These are phyloP conservation scores for Mycena alexandri DNA, from an alignment of 768 basidiomycete species.

Conservation along the genomic window DNA sequence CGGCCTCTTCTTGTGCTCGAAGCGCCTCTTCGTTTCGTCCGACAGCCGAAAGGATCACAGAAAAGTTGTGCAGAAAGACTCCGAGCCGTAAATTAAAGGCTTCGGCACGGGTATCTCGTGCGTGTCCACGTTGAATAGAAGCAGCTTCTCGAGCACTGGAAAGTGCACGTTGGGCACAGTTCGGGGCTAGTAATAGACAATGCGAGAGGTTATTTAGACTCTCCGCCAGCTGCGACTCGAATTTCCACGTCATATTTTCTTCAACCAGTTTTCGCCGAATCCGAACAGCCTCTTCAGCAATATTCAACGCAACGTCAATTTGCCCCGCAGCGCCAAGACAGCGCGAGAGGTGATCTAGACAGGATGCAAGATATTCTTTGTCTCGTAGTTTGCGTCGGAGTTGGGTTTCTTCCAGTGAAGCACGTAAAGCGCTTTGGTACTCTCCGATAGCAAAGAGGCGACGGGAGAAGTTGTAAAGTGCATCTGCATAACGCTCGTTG, in stretches of 20 bases:
- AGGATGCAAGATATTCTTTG: slow-evolving; percentile 9
- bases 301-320: slow-evolving; percentile 9
- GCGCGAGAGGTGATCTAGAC: slow-evolving; percentile 27
- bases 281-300: slow-evolving; percentile 31
- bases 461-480: slow-evolving; percentile 27
- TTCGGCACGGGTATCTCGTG: slow-evolving; percentile 1
- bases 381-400: slow-evolving; percentile 25
- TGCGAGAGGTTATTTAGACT: slow-evolving; percentile 27
- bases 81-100: slow-evolving; percentile 24
- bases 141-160: slow-evolving; percentile 28
- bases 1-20: slow-evolving; percentile 28
- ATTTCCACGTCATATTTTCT: slow-evolving; percentile 7
- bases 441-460: slow-evolving; percentile 20
- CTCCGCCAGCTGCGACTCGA: slow-evolving; percentile 25
- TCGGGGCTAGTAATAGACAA: slow-evolving; percentile 8
- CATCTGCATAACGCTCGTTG: slow-evolving; percentile 3
- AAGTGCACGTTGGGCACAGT: slow-evolving; percentile 20
- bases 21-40: slow-evolving; percentile 32
- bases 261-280: slow-evolving; percentile 23
- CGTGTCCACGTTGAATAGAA: slow-evolving; percentile 32
- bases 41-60: slow-evolving; percentile 21
- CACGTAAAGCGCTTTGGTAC: slow-evolving; percentile 16
- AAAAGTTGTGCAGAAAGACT: slow-evolving; percentile 33
- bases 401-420: slow-evolving; percentile 20
- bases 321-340: slow-evolving; percentile 19